These are phyloP conservation scores for Neurospora intermedia DNA, from an alignment of 495 filamentous ascomycete genomes.

Conservation along the genomic window DNA sequence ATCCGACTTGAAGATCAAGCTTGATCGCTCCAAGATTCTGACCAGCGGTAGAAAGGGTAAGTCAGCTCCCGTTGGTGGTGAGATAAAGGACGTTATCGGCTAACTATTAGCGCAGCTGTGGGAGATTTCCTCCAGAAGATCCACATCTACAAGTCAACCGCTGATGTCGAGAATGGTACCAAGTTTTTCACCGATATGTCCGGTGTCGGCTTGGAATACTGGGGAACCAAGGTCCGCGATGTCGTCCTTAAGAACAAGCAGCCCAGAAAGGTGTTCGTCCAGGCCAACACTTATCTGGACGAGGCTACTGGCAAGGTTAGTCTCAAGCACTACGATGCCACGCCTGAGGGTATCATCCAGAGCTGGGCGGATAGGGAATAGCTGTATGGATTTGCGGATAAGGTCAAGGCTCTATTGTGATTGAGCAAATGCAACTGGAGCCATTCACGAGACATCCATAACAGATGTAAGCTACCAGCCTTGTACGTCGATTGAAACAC, in stretches of 20 bases:
- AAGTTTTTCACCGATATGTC: constrained; percentile 78
- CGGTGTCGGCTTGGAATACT: constrained; percentile 65
- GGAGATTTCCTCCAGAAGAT: constrained; percentile 84
- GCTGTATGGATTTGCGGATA: background rate
- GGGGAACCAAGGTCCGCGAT: constrained; percentile 62
- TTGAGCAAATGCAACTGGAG: background rate
- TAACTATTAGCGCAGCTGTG: constrained; percentile 46
- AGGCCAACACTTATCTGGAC: constrained; percentile 72
- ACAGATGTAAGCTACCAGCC: background rate
- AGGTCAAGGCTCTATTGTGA: background rate
- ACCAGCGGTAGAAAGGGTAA: constrained; percentile 43
- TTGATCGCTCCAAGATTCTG: constrained; percentile 79
- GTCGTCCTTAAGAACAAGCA: constrained; percentile 79
- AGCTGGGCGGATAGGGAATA: constrained; percentile 73
- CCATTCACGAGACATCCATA: background rate
- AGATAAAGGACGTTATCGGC: background rate
- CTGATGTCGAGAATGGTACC: constrained; percentile 64
- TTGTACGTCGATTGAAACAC: background rate
- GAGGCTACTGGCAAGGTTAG: constrained; percentile 59
- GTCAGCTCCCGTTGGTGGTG: background rate
- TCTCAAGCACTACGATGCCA: constrained; percentile 84
- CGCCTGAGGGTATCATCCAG: constrained; percentile 74
- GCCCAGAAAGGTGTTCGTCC: constrained; percentile 91
- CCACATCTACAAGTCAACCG: constrained; percentile 86
- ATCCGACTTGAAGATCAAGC: constrained; percentile 63